Evolutionary conservation across 1,284 basidiomycete genomes (phyloP).

Genomic region (Pseudozyma pruni): DNA sequence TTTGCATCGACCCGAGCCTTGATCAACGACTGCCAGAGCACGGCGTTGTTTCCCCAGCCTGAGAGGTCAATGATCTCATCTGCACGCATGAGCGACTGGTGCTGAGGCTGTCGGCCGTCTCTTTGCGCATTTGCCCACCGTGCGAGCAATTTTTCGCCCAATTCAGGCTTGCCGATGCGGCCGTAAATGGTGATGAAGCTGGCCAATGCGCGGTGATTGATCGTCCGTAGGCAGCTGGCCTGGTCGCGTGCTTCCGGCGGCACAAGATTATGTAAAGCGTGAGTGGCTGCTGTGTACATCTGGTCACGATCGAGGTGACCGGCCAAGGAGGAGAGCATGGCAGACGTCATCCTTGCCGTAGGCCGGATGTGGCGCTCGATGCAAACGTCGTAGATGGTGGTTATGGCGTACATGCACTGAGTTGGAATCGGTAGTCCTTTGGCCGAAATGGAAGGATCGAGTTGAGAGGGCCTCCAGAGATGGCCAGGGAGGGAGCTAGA

Average conservation of each 20-base stretch:
- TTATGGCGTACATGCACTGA: constrained; percentile 46
- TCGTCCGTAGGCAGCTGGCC: constrained; percentile 1
- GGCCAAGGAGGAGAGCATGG: constrained; percentile 26
- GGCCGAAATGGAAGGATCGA: constrained; percentile 23
- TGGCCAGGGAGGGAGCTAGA: neutral
- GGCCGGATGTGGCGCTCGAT: constrained; percentile 6
- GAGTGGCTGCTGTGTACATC: constrained; percentile 12
- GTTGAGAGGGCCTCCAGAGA: constrained; percentile 29
- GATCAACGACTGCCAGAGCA: constrained; percentile 32
- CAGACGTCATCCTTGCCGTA: constrained; percentile 28
- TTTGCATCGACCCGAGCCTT: constrained; percentile 15
- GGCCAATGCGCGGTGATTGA: constrained; percentile 22
- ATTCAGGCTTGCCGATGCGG: constrained; percentile 4
- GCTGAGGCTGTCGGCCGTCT: neutral
- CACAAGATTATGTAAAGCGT: constrained; percentile 10
- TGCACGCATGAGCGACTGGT: constrained; percentile 1
- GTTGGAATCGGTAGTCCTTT: constrained; percentile 26
- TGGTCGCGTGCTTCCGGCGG: neutral
- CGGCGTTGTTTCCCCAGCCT: constrained; percentile 32
- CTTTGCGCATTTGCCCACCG: constrained; percentile 30
- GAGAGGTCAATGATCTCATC: constrained; percentile 13
- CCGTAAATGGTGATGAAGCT: constrained; percentile 30
- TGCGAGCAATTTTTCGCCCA: constrained; percentile 19
- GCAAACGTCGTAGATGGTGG: constrained; percentile 36
- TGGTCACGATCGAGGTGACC: constrained; percentile 8